These are phyloP conservation scores for Diaporthe velutina DNA, from an alignment of 2,329 filamentous ascomycete species.

Conservation along the genomic window DNA sequence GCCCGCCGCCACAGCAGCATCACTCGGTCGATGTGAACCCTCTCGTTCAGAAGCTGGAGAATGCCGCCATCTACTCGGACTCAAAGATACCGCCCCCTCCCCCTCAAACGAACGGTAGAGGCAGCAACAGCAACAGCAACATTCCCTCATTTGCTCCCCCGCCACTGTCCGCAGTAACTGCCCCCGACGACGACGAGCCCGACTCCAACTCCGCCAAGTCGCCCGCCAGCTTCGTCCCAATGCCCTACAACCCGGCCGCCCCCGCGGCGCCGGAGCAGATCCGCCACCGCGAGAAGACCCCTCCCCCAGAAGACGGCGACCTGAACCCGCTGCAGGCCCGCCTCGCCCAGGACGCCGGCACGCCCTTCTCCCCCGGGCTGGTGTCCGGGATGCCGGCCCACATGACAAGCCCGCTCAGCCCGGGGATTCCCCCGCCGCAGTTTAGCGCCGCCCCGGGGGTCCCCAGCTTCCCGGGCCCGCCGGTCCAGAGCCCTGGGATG, in stretches of 20 bases:
- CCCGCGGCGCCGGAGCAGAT: constrained; percentile 81
- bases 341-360: constrained; percentile 67
- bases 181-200: constrained; percentile 50
- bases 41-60: constrained; percentile 81
- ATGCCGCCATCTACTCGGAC: constrained; percentile 76
- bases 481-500: constrained; percentile 52
- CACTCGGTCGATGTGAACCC: constrained; percentile 68
- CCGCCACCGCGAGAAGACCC: constrained; percentile 82
- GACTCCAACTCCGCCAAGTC: constrained; percentile 32
- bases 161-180: constrained; percentile 52
- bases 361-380: constrained; percentile 65
- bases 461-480: constrained; percentile 57
- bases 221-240: constrained; percentile 68
- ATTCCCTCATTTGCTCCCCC: constrained; percentile 56
- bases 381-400: constrained; percentile 53
- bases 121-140: constrained; percentile 41
- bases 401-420: constrained; percentile 58
- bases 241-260: constrained; percentile 84
- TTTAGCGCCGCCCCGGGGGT: constrained; percentile 55
- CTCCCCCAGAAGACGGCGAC: constrained; percentile 77
- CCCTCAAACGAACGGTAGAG: constrained; percentile 31
- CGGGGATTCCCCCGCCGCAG: constrained; percentile 51
- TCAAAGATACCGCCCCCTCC: constrained; percentile 54
- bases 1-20: constrained; percentile 57
- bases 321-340: constrained; percentile 70